Conservation (phyloP, 2,329 filamentous ascomycete genomes). For the Neoscytalidium dimidiatum region DNA sequence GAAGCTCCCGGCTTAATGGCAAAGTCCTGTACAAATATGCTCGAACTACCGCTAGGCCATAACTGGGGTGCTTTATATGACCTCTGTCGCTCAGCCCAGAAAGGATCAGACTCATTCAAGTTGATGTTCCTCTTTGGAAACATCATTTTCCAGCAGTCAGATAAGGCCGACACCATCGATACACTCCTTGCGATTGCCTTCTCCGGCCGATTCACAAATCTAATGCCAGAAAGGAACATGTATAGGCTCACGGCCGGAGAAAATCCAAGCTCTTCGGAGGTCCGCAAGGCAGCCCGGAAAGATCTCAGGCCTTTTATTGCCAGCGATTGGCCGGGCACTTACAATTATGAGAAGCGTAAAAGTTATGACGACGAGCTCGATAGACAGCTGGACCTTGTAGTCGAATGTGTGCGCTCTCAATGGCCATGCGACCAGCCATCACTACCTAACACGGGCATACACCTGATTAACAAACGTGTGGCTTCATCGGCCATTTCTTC, state of each 20-base stretch:
- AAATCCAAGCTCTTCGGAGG: neutral
- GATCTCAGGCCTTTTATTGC: neutral
- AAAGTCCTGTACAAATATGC: neutral
- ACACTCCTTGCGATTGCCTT: neutral
- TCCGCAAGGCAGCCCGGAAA: neutral
- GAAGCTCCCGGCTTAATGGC: neutral
- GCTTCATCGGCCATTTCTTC: neutral
- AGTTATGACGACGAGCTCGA: neutral
- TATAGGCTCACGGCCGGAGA: neutral
- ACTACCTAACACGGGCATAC: neutral
- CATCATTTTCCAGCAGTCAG: neutral
- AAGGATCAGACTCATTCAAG: neutral
- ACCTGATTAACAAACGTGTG: neutral
- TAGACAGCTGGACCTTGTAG: neutral
- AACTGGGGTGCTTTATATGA: slow-evolving; percentile 1
- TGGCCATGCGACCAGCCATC: neutral
- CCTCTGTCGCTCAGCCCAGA: neutral
- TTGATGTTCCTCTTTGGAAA: neutral
- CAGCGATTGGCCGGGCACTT: neutral
- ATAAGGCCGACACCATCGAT: neutral
- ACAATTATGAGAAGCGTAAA: neutral
- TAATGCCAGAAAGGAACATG: neutral
- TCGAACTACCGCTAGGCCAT: neutral
- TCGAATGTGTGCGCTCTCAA: neutral
- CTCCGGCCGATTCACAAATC: neutral